Percentiles rank a stretch among this genome's conserved stretches.
phyloP scores from a whole-genome alignment of 2,329 filamentous ascomycete species.

The Microcyclospora tardicrescens region DNA sequence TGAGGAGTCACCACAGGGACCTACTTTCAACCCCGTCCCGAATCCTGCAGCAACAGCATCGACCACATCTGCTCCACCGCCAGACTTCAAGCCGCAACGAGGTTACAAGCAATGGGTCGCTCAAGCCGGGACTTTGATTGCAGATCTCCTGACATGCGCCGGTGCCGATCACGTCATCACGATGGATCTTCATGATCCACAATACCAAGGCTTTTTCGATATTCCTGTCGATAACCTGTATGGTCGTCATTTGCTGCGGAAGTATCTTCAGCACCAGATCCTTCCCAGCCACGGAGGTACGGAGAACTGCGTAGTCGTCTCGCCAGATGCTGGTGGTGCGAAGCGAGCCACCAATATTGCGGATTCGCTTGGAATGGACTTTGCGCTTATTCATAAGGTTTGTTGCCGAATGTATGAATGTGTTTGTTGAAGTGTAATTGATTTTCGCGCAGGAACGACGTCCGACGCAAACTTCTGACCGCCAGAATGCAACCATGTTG shows the following conservation, averaged over 20 bases:
- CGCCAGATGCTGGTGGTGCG: constrained; percentile 88
- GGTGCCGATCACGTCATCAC: constrained; percentile 95
- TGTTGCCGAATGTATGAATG: constrained; percentile 9
- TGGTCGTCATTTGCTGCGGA: constrained; percentile 58
- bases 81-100: constrained; percentile 62
- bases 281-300: constrained; percentile 58
- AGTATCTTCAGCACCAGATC: constrained; percentile 65
- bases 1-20: constrained; percentile 3
- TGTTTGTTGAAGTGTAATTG: no score
- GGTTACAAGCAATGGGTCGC: constrained; percentile 99
- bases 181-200: constrained; percentile 90
- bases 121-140: constrained; percentile 87
- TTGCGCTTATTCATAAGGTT: constrained; percentile 97
- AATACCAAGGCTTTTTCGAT: constrained; percentile 98
- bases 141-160: constrained; percentile 86
- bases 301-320: constrained; percentile 59
- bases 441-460: constrained; percentile 56
- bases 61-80: constrained; percentile 26
- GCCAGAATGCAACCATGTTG: constrained; percentile 79
- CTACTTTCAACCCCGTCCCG: background rate
- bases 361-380: constrained; percentile 83
- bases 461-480: constrained; percentile 74
- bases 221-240: constrained; percentile 98
- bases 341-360: constrained; percentile 94
- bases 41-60: constrained; percentile 2